Evolutionary conservation across 768 basidiomycete species (phyloP).

Genomic region (Pleurotus platypus): DNA sequence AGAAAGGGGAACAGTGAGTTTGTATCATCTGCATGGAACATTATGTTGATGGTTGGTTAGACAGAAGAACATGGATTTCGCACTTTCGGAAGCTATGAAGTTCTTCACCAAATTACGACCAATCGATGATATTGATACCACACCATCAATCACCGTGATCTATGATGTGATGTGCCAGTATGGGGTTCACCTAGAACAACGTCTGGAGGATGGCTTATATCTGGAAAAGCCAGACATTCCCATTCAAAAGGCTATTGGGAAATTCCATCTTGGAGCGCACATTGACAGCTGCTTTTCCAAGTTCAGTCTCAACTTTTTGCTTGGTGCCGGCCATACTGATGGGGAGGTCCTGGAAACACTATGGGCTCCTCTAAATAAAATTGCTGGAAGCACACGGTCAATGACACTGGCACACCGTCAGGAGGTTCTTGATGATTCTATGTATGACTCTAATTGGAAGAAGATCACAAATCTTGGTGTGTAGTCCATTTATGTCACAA

Average conservation of each 20-base stretch:
- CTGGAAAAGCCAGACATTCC: constrained; percentile 2
- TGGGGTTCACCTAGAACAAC: constrained; percentile 12
- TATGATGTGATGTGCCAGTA: constrained; percentile 29
- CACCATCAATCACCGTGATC: constrained; percentile 9
- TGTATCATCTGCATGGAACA: not conserved
- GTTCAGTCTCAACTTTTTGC: constrained; percentile 24
- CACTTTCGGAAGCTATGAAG: constrained; percentile 16
- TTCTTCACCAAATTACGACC: not conserved
- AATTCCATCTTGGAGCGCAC: constrained; percentile 18
- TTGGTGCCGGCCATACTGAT: constrained; percentile 22
- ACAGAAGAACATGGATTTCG: constrained; percentile 26
- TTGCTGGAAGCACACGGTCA: constrained; percentile 22
- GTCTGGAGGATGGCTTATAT: constrained; percentile 9
- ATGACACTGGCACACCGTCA: constrained; percentile 25
- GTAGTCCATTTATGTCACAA: not conserved
- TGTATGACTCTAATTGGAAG: constrained; percentile 30
- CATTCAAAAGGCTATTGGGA: constrained; percentile 6
- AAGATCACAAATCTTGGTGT: constrained; percentile 22
- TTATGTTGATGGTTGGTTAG: constrained; percentile 1
- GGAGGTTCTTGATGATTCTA: constrained; percentile 33
- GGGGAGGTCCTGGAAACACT: constrained; percentile 30
- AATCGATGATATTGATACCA: not conserved
- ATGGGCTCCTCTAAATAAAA: constrained; percentile 25
- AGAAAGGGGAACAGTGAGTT: constrained; percentile 23
- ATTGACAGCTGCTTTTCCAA: constrained; percentile 10